These are phyloP conservation scores for Pseudonitzschia delicatissima DNA, from an alignment of 108 stramenopile genomes.

Conservation along the genomic window DNA sequence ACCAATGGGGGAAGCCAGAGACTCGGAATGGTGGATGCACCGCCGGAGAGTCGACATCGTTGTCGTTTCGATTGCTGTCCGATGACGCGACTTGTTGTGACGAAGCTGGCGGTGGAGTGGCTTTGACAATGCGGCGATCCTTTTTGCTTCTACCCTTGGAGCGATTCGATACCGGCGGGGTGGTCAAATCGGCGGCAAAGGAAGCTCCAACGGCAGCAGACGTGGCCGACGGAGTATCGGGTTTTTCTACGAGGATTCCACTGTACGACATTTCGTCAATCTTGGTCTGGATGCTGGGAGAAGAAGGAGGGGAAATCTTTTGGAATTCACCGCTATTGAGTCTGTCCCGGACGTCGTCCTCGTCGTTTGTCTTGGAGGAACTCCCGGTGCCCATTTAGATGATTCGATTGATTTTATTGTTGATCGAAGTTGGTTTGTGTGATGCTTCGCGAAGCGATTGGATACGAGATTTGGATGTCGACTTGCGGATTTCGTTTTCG, in stretches of 20 bases:
- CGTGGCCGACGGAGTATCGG: neutral
- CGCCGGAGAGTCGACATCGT: neutral
- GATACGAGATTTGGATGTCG: neutral
- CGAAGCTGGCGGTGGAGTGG: neutral
- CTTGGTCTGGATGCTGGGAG: slow-evolving; percentile 1
- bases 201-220: neutral
- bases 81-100: neutral
- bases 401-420: neutral
- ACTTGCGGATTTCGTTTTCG: neutral
- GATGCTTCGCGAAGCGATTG: neutral
- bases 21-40: neutral
- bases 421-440: neutral
- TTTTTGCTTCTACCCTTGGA: neutral
- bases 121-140: slow-evolving; percentile 31
- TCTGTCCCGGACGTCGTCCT: slow-evolving; percentile 1
- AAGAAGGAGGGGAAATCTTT: slow-evolving; percentile 5
- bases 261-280: slow-evolving; percentile 24
- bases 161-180: neutral
- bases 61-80: neutral
- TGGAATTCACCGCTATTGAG: slow-evolving; percentile 2
- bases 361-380: neutral
- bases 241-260: slow-evolving; percentile 28
- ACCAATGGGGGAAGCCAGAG: neutral
- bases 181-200: slow-evolving; percentile 7
- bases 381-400: slow-evolving; percentile 1